These are phyloP conservation scores for Trichoderma pleuroti DNA, from an alignment of 2,329 filamentous ascomycete genomes.

Conservation along the genomic window DNA sequence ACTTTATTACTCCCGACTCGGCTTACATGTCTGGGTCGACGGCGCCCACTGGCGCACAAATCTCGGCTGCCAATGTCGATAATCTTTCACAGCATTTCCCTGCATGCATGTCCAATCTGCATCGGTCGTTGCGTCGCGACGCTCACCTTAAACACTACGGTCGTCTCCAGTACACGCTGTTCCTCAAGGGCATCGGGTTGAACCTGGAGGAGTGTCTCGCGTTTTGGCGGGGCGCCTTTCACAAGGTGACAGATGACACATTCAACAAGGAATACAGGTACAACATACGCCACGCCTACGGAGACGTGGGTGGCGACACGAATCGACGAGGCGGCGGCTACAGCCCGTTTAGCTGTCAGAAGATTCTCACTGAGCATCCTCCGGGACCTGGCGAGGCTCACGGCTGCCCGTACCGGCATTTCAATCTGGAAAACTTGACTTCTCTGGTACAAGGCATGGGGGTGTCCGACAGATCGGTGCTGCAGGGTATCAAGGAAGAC, in stretches of 20 bases:
- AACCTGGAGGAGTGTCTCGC: constrained; percentile 85
- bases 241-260: constrained; percentile 82
- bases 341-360: constrained; percentile 89
- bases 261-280: constrained; percentile 99
- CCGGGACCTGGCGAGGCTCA: constrained; percentile 85
- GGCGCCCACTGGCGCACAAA: constrained; percentile 65
- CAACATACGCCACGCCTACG: constrained; percentile 92
- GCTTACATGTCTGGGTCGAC: constrained; percentile 64
- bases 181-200: constrained; percentile 92
- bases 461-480: constrained; percentile 70
- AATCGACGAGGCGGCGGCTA: constrained; percentile 86
- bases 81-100: constrained; percentile 77
- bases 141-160: constrained; percentile 91
- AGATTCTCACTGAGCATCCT: constrained; percentile 84
- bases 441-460: constrained; percentile 73
- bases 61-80: constrained; percentile 77
- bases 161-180: constrained; percentile 90
- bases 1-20: constrained; percentile 88
- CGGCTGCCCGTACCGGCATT: constrained; percentile 95
- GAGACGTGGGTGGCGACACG: constrained; percentile 88
- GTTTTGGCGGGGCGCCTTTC: constrained; percentile 88
- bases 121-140: constrained; percentile 80
- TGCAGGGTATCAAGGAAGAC: constrained; percentile 82
- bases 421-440: constrained; percentile 80
- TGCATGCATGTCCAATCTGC: constrained; percentile 90